Percentiles rank a stretch among this genome's conserved stretches.
Conservation (phyloP, 2,329 filamentous ascomycete species). For the Ascochyta koolunga region DNA sequence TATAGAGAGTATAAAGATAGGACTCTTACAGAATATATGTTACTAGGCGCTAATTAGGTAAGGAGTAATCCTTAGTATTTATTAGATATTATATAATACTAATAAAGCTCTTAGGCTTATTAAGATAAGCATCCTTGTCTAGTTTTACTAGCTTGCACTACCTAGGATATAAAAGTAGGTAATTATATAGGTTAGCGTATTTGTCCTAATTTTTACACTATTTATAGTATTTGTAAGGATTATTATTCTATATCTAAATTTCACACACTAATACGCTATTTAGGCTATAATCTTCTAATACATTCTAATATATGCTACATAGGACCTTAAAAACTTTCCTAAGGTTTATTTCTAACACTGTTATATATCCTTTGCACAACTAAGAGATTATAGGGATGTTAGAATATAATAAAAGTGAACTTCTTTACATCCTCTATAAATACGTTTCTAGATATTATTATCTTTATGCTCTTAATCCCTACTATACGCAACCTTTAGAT, state of each 20-base stretch:
- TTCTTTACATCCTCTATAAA: constrained; percentile 1
- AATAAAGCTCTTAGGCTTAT: not conserved
- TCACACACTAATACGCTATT: not conserved
- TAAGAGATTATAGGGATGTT: not conserved
- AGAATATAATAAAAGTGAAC: not conserved
- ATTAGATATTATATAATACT: not conserved
- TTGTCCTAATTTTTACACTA: too few species aligned
- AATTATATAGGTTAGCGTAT: not conserved
- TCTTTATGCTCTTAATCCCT: too few species aligned
- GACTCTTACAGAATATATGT: not conserved
- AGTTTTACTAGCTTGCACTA: not conserved
- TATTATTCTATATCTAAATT: not conserved
- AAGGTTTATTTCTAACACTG: not conserved
- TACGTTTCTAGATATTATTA: not conserved
- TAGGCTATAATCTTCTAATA: constrained; percentile 1
- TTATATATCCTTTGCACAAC: not conserved
- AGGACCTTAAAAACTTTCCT: not conserved
- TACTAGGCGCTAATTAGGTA: not conserved
- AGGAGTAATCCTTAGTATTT: not conserved
- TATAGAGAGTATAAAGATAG: not conserved
- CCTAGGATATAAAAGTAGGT: not conserved
- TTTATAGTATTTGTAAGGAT: not conserved
- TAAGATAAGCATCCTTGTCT: not conserved
- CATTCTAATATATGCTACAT: not conserved
- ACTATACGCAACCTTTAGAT: too few species aligned